Conservation (phyloP, 495 filamentous ascomycete species). For the Podospora appendiculata region DNA sequence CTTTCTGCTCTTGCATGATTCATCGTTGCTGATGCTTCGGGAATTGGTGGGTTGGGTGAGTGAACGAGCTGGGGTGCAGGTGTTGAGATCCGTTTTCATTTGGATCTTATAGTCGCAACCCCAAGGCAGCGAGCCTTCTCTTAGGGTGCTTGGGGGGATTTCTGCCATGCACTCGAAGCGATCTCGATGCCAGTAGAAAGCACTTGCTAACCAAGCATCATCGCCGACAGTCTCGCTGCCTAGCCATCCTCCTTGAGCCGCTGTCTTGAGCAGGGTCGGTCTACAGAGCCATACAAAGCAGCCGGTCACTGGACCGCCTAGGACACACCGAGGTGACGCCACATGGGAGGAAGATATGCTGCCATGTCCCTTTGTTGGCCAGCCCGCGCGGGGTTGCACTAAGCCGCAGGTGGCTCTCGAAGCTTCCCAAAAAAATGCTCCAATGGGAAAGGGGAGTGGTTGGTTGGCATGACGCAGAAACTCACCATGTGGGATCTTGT, state of each 20-base stretch:
- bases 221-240: background rate
- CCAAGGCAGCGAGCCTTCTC: too few species aligned
- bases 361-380: background rate
- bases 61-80: too few species aligned
- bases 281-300: background rate
- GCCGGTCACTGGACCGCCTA: background rate
- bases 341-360: background rate
- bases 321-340: background rate
- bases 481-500: constrained; percentile 93
- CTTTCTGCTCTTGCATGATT: background rate
- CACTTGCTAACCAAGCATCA: background rate
- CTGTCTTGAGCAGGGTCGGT: background rate
- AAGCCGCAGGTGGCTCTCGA: too few species aligned
- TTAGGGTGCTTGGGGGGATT: too few species aligned
- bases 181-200: too few species aligned
- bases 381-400: background rate
- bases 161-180: too few species aligned
- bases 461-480: constrained; percentile 15
- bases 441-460: too few species aligned
- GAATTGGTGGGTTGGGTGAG: too few species aligned
- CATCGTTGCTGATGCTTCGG: background rate
- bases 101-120: too few species aligned
- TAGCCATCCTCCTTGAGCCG: background rate
- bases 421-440: too few species aligned
- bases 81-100: too few species aligned